These are phyloP conservation scores for Blechomonas ayalai DNA, from an alignment of 208 protist species.

Conservation along the genomic window DNA sequence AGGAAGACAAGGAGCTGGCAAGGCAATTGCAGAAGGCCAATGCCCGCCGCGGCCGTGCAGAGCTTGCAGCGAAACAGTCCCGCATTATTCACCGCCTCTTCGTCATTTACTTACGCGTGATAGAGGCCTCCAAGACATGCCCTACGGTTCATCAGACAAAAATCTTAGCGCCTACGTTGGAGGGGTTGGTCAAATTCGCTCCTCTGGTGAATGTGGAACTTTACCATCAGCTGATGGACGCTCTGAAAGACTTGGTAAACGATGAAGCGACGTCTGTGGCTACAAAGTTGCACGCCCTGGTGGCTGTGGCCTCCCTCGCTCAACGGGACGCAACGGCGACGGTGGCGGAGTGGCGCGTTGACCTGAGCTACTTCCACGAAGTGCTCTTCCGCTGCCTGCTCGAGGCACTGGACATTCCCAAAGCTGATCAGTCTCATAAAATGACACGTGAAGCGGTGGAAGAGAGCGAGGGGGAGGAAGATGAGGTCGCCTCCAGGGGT, in stretches of 20 bases:
- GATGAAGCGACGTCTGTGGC: conserved; percentile 71
- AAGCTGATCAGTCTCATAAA: conserved; percentile 43
- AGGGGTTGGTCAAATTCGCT: conserved; percentile 89
- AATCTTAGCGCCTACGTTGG: conserved; percentile 83
- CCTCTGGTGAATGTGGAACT: conserved; percentile 88
- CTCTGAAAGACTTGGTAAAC: conserved; percentile 83
- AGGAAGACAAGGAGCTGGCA: conserved; percentile 89
- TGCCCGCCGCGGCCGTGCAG: conserved; percentile 74
- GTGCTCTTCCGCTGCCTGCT: conserved; percentile 78
- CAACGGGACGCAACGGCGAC: conserved; percentile 78
- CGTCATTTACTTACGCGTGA: conserved; percentile 87
- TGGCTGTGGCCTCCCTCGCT: conserved; percentile 82
- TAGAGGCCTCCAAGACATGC: conserved; percentile 82
- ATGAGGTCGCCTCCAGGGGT: conserved; percentile 71
- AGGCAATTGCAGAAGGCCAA: conserved; percentile 89
- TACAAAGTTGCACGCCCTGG: conserved; percentile 83
- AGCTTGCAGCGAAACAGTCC: conserved; percentile 82
- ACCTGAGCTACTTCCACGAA: conserved; percentile 91
- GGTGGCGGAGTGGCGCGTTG: conserved; percentile 81
- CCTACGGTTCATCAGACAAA: conserved; percentile 78
- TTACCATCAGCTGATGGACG: conserved; percentile 83
- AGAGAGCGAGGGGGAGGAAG: conserved; percentile 28
- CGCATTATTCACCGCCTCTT: conserved; percentile 87
- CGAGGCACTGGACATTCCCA: conserved; percentile 72
- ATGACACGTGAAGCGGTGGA: conserved; percentile 45